phyloP scores from a whole-genome alignment of 306 rosid species.

The Medicago lupulina region DNA sequence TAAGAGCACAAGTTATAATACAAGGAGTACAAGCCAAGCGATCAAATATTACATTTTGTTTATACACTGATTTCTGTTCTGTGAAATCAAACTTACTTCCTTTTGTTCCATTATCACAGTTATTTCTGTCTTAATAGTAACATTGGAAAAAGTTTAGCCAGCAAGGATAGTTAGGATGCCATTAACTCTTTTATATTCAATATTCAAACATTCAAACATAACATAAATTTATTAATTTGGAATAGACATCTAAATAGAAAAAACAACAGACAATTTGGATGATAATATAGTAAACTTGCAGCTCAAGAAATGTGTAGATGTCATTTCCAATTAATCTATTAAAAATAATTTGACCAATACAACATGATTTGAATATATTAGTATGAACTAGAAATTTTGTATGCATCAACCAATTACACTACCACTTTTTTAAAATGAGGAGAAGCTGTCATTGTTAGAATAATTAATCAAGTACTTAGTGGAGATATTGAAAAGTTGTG shows the following conservation, averaged over 20 bases:
- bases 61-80: no score
- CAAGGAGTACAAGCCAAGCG: no score
- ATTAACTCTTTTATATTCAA: not conserved
- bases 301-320: constrained; percentile 3
- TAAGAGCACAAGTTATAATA: not conserved
- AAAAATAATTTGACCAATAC: constrained; percentile 5
- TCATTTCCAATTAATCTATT: not conserved
- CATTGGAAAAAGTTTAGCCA: not conserved
- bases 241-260: not conserved
- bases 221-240: not conserved
- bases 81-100: not conserved
- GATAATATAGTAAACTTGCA: not conserved
- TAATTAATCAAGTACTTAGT: no score
- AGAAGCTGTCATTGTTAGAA: not conserved
- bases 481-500: no score
- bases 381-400: constrained; percentile 14
- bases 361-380: not conserved
- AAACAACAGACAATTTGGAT: not conserved
- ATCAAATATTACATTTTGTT: no score
- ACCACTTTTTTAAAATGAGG: not conserved
- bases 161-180: not conserved
- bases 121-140: not conserved
- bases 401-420: not conserved
- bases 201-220: constrained; percentile 1
- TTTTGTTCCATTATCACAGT: not conserved